Percentiles rank a stretch among this genome's conserved stretches.
Evolutionary conservation across 139 green algal species (phyloP).

Genomic region (Deuterostichococcus epilithicus): DNA sequence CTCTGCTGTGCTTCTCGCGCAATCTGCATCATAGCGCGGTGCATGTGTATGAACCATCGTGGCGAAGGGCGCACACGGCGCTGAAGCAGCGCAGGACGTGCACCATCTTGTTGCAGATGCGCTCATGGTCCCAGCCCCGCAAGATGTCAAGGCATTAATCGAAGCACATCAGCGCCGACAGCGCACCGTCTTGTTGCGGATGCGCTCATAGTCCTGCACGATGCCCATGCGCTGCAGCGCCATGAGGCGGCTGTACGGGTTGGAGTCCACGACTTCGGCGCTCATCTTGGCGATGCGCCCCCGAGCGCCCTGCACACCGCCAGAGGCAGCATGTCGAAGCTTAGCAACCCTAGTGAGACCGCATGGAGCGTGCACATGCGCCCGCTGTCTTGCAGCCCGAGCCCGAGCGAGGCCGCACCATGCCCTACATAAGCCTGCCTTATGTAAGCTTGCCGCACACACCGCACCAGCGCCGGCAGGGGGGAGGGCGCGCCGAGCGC

Average conservation of each 20-base stretch:
- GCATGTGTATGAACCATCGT: too few relatives aligned
- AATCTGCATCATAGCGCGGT: too few relatives aligned
- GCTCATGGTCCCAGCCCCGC: constrained; percentile 8
- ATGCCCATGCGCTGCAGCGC: constrained; percentile 96
- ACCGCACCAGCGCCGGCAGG: background rate
- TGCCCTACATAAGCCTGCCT: too few relatives aligned
- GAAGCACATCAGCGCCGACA: too few relatives aligned
- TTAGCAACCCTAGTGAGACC: too few relatives aligned
- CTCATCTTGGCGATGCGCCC: constrained; percentile 68
- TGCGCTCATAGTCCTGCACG: constrained; percentile 89
- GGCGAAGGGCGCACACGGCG: too few relatives aligned
- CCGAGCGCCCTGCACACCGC: background rate
- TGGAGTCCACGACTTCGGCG: constrained; percentile 79
- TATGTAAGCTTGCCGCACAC: too few relatives aligned
- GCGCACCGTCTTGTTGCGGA: constrained; percentile 66
- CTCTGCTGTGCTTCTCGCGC: too few relatives aligned
- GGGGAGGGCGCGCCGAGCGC: background rate
- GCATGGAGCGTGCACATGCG: too few relatives aligned
- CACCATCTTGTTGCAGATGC: background rate
- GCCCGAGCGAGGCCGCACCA: background rate
- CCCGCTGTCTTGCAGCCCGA: background rate
- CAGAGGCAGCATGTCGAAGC: background rate
- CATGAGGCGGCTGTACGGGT: constrained; percentile 91
- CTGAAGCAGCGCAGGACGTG: too few relatives aligned
- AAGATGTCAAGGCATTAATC: too few relatives aligned